phyloP scores from a whole-genome alignment of 176 grass and related monocot genomes.

The Panicum miliaceum region DNA sequence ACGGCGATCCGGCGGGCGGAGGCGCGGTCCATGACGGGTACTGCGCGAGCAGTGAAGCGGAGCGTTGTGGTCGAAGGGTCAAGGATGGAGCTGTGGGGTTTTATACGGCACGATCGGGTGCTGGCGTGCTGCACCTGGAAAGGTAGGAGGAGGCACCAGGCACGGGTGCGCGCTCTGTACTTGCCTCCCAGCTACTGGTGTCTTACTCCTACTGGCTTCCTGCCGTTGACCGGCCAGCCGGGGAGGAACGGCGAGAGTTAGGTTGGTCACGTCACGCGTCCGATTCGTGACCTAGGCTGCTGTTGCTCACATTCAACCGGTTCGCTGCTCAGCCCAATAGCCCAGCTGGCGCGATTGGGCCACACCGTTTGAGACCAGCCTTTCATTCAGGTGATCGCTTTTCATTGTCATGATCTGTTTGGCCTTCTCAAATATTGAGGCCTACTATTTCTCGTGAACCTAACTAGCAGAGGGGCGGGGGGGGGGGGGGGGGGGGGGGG shows the following conservation, averaged over 20 bases:
- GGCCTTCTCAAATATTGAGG: too few species aligned
- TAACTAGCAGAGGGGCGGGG: too few species aligned
- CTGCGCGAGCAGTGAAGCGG: background rate
- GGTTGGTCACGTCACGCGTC: background rate
- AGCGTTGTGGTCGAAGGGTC: background rate
- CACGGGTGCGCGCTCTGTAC: background rate
- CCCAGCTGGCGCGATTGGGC: too few species aligned
- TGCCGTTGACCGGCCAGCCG: background rate
- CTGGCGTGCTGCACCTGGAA: too few species aligned
- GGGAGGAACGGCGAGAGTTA: background rate
- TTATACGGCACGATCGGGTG: background rate
- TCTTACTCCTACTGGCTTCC: background rate
- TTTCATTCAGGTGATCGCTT: too few species aligned
- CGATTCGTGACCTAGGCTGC: background rate
- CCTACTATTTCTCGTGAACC: too few species aligned
- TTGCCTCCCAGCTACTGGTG: conserved; percentile 1
- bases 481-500: too few species aligned
- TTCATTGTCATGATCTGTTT: too few species aligned
- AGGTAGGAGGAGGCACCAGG: background rate
- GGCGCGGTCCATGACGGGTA: background rate
- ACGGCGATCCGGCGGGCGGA: background rate
- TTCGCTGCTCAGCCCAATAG: too few species aligned
- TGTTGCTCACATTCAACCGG: too few species aligned
- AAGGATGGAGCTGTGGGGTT: background rate
- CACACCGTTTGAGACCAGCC: too few species aligned